Evolutionary conservation across 441 rosid species (phyloP).

Genomic region (Flueggea neowawraea): DNA sequence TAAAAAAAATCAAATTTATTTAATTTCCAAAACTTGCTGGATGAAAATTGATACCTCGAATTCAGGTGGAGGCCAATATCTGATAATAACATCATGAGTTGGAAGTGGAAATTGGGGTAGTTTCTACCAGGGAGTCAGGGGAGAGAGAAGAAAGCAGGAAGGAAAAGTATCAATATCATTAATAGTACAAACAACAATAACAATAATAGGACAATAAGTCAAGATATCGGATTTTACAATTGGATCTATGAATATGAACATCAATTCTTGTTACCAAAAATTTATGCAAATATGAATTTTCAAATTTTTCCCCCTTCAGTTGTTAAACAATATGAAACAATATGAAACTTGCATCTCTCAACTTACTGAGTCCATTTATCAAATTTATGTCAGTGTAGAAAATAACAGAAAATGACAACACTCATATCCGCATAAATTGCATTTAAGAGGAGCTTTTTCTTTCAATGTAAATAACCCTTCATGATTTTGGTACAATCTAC

Average conservation of each 20-base stretch:
- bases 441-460: background rate
- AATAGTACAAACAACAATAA: background rate
- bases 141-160: constrained; percentile 14
- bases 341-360: too few species aligned
- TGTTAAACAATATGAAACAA: too few species aligned
- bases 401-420: background rate
- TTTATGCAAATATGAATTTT: constrained; percentile 3
- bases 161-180: background rate
- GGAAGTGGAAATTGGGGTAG: constrained; percentile 96
- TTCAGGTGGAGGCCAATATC: constrained; percentile 83
- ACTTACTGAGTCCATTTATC: too few species aligned
- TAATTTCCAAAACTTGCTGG: constrained; percentile 8
- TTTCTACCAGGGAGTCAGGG: constrained; percentile 39
- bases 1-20: constrained; percentile 1
- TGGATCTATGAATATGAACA: too few species aligned
- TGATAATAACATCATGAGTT: constrained; percentile 81
- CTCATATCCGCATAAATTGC: background rate
- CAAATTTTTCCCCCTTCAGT: too few species aligned
- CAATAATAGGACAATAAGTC: too few species aligned
- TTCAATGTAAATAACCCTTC: too few species aligned
- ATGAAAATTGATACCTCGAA: constrained; percentile 59
- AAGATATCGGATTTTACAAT: too few species aligned
- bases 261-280: background rate
- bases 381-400: too few species aligned
- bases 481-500: too few species aligned